Conservation (phyloP, 2,329 filamentous ascomycete species). For the Neophaeococcomyces mojaviensis region DNA sequence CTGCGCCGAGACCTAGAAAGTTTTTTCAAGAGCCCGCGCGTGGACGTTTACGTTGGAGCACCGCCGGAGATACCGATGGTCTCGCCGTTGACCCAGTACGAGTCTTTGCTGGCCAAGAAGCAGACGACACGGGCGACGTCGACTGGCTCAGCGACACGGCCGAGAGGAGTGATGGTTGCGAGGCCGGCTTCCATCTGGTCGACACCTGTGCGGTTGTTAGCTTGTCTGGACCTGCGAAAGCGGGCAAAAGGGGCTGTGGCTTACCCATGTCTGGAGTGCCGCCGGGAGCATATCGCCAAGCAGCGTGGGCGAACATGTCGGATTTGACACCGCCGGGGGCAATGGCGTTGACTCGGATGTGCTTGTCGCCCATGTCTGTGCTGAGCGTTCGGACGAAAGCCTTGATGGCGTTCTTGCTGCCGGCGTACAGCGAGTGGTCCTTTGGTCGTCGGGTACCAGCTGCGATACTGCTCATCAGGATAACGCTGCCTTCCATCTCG, state of each 20-base stretch:
- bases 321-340: constrained; percentile 67
- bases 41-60: constrained; percentile 8
- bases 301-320: constrained; percentile 68
- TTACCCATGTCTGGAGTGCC: constrained; percentile 34
- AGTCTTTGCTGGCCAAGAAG: constrained; percentile 49
- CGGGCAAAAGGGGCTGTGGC: neutral
- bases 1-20: neutral
- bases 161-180: constrained; percentile 51
- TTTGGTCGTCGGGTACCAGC: constrained; percentile 55
- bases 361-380: constrained; percentile 60
- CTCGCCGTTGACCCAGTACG: constrained; percentile 55
- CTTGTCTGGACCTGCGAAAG: neutral
- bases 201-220: constrained; percentile 27
- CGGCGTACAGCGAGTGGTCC: constrained; percentile 65
- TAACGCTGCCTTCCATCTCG: constrained; percentile 59
- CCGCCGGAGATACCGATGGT: constrained; percentile 8
- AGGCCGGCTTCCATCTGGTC: constrained; percentile 50
- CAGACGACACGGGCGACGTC: constrained; percentile 54
- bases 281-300: constrained; percentile 58
- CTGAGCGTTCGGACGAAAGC: constrained; percentile 65
- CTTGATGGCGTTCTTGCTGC: constrained; percentile 64
- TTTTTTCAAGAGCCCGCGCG: neutral
- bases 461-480: constrained; percentile 50
- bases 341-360: constrained; percentile 65
- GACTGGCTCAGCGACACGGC: constrained; percentile 50